A percentile compares a stretch with the other conserved stretches of the same genome.
Conservation (phyloP, 2,329 filamentous ascomycete species). For the Sphaerulina populicola region DNA sequence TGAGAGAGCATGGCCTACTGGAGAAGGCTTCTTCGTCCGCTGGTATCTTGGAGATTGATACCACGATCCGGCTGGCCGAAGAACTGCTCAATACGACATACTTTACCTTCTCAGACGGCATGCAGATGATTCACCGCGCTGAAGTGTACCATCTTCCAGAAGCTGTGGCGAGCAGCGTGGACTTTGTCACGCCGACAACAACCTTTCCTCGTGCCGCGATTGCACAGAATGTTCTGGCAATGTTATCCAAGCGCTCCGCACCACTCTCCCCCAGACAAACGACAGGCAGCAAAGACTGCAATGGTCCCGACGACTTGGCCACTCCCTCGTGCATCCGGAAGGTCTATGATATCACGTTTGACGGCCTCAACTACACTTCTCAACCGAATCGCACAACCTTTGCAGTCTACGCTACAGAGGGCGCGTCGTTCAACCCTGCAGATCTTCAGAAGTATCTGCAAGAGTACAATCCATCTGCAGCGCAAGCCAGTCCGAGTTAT, state of each 20-base stretch:
- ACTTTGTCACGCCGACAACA: conserved; percentile 22
- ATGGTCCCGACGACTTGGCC: conserved; percentile 9
- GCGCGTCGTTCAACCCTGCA: conserved; percentile 16
- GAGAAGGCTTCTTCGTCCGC: conserved; percentile 1
- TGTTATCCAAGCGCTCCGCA: not conserved
- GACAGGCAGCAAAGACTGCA: conserved; percentile 9
- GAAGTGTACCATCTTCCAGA: conserved; percentile 18
- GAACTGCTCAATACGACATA: conserved; percentile 21
- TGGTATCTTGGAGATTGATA: conserved; percentile 20
- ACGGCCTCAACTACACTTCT: conserved; percentile 16
- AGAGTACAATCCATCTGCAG: conserved; percentile 20
- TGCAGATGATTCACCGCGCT: conserved; percentile 13
- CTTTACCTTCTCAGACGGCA: conserved; percentile 16
- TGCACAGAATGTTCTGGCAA: not conserved
- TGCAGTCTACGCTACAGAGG: conserved; percentile 24
- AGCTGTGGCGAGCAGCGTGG: conserved; percentile 12
- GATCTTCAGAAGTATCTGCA: conserved; percentile 19
- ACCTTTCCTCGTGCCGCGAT: conserved; percentile 13
- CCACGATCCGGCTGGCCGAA: conserved; percentile 17
- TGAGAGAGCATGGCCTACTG: conserved; percentile 13
- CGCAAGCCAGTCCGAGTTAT: conserved; percentile 15
- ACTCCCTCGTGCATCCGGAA: conserved; percentile 20
- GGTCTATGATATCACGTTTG: conserved; percentile 20
- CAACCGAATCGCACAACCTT: conserved; percentile 22
- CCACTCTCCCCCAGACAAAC: not conserved